Evolutionary conservation across 148 eudicot species (phyloP), one percentile per base, ranked within the genome.

Genomic region (Arctostaphylos glauca): DNA sequence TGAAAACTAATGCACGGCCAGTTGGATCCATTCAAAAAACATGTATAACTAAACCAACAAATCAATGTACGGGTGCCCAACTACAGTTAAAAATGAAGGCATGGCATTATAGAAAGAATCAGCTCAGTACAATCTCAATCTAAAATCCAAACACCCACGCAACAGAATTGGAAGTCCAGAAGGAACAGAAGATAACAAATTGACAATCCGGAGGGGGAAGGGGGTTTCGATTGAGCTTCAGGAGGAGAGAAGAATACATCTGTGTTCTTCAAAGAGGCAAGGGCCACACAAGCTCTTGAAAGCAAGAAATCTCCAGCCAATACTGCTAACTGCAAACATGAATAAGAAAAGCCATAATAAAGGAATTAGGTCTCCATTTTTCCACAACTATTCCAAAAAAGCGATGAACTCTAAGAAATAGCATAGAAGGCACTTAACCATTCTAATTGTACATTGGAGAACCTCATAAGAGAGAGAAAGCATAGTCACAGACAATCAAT

Each of bases 221-320:
- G 38, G 38, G 38, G 38, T 31, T 31, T 31, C 38, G 38, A 21
- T 9, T 9, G 25, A 13, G 31, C 7, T 50, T 66, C 67, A 56
- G 15, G 77, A 67, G 67, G 12, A 77, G 56, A 76, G 52, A 76
- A 9, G 19, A 4, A 78, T 88, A 94, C 98, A 91, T 96, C 99
- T 5, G 99, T 94, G 88, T 96, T 96, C 81, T 89, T 90, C 84
- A 96, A 85, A 60, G 99, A 92, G 38, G 98, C 98, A 87, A 95
- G 89, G 80, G 97, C 93, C 54, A 95, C 93, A 89, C 98, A 95
- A 77, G 98, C 98, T 88, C 98, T 89, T 60, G 98, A 92, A 82
- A 95, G 91, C 83, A 95, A 83, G 85, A 95, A 95, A 91, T 95
- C 95, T 80, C 98, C 98, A 14, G 95, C 97, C 88, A 95, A 82